phyloP scores from a whole-genome alignment of 257 asterid genomes.

The Jaltomata sinuosa region DNA sequence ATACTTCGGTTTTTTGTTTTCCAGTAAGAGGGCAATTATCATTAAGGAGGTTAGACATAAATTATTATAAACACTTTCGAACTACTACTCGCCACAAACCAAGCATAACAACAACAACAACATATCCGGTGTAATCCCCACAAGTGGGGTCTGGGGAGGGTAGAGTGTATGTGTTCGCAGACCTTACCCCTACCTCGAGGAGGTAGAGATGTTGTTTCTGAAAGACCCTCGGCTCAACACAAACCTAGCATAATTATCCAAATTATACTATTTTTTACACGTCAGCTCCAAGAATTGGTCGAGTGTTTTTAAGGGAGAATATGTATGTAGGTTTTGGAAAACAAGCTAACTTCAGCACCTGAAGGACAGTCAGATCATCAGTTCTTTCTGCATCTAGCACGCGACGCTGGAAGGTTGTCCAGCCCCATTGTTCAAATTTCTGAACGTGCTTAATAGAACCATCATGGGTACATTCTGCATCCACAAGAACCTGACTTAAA shows the following conservation, averaged over 20 bases:
- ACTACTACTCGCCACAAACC: neutral
- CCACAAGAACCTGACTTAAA: constrained; percentile 75
- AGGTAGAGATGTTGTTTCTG: too few relatives aligned
- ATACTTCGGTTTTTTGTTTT: neutral
- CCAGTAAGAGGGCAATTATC: neutral
- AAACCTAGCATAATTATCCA: neutral
- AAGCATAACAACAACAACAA: too few relatives aligned
- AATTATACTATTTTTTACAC: neutral
- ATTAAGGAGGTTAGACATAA: neutral
- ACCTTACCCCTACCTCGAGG: too few relatives aligned
- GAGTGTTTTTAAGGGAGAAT: neutral
- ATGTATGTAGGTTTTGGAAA: neutral
- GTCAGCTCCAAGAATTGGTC: neutral
- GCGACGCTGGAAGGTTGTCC: constrained; percentile 88
- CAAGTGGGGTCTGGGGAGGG: too few relatives aligned
- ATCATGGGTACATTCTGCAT: constrained; percentile 98
- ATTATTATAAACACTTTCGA: neutral
- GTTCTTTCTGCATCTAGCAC: constrained; percentile 88
- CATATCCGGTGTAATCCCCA: too few relatives aligned
- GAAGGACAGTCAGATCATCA: constrained; percentile 63
- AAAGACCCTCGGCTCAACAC: too few relatives aligned
- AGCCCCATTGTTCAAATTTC: constrained; percentile 96
- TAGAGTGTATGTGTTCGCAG: too few relatives aligned
- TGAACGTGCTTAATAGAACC: constrained; percentile 88
- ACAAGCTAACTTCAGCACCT: constrained; percentile 31